These are phyloP conservation scores for Podila verticillata DNA, from an alignment of 192 early-diverging fungal genomes.

Conservation along the genomic window DNA sequence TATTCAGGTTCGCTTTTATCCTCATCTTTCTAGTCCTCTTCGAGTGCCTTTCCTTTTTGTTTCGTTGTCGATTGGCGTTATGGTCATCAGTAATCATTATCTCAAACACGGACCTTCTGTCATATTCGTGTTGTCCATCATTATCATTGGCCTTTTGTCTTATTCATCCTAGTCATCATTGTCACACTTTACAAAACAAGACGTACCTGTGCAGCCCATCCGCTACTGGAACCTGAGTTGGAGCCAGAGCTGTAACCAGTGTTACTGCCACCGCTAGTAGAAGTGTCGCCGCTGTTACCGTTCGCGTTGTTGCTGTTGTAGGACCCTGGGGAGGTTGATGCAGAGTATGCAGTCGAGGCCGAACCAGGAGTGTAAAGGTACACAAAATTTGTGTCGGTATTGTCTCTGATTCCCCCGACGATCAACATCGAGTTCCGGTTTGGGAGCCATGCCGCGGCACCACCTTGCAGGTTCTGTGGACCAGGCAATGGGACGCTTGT, in stretches of 20 bases:
- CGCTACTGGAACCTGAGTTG: not conserved
- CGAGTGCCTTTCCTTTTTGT: not conserved
- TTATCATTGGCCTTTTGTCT: not conserved
- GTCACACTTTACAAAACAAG: not conserved
- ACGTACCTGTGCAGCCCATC: slow-evolving; percentile 26
- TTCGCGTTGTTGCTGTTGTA: slow-evolving; percentile 5
- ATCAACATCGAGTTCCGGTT: slow-evolving; percentile 11
- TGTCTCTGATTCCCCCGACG: slow-evolving; percentile 12
- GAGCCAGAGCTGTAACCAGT: not conserved
- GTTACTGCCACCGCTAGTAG: not conserved
- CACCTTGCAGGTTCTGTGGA: slow-evolving; percentile 19
- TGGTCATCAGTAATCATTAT: not conserved
- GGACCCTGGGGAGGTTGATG: not conserved
- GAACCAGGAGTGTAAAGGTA: slow-evolving; percentile 19
- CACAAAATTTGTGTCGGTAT: slow-evolving; percentile 11
- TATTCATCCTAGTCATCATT: not conserved
- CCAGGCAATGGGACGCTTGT: slow-evolving; percentile 12
- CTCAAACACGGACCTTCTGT: not conserved
- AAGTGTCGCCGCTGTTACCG: not conserved
- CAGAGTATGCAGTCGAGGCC: not conserved
- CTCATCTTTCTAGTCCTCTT: not conserved
- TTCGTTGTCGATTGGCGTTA: not conserved
- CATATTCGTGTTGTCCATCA: not conserved
- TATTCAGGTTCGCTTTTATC: not conserved
- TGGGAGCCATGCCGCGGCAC: slow-evolving; percentile 17